A percentile compares a stretch with the other conserved stretches of the same genome.
These are phyloP conservation scores for Colletotrichum endophyticum DNA, from an alignment of 2,329 filamentous ascomycete genomes.

Conservation along the genomic window DNA sequence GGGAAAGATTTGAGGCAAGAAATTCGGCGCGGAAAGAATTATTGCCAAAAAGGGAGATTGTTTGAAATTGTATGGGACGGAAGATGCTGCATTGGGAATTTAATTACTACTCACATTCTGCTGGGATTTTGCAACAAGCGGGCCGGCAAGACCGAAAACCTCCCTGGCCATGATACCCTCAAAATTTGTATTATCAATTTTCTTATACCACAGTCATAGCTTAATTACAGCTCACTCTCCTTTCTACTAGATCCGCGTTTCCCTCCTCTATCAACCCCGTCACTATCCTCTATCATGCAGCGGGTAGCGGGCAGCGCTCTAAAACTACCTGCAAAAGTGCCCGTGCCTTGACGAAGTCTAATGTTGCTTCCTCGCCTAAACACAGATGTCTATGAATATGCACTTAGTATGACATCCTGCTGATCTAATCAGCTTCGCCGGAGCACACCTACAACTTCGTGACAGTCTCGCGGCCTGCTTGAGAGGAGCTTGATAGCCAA, in stretches of 20 bases:
- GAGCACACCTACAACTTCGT: neutral
- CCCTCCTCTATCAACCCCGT: neutral
- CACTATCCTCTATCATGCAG: neutral
- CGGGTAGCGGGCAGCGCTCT: neutral
- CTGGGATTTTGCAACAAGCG: neutral
- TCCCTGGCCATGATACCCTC: neutral
- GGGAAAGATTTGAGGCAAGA: neutral
- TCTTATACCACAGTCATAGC: neutral
- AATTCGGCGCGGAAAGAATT: neutral
- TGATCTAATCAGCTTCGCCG: neutral
- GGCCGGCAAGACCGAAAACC: neutral
- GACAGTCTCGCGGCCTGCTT: neutral
- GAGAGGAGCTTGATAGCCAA: neutral
- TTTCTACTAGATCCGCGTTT: neutral
- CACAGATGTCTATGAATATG: neutral
- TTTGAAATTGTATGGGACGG: neutral
- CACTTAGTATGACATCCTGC: neutral
- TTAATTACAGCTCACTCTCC: neutral
- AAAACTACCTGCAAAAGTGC: neutral
- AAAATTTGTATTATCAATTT: neutral
- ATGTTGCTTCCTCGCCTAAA: fast-evolving
- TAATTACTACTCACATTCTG: neutral
- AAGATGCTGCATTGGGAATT: neutral
- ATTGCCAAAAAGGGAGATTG: neutral
- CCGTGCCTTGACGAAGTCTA: neutral